Percentiles rank a stretch among this genome's conserved stretches.
Evolutionary conservation across 148 eudicot species (phyloP).

Genomic region (Pouteria glomerata): DNA sequence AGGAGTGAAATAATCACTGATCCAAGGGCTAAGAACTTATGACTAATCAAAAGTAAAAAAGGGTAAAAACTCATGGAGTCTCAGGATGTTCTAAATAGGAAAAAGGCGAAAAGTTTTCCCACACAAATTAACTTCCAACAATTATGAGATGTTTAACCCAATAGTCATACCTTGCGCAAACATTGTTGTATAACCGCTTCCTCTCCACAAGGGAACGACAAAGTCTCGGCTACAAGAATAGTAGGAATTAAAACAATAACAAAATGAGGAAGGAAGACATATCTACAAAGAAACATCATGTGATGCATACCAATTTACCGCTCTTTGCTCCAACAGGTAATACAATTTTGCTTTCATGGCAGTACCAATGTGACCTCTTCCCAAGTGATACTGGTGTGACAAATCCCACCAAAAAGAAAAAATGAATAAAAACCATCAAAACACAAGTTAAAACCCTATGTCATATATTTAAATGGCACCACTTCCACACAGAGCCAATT

Average conservation of each 20-base stretch:
- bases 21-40: too few relatives aligned
- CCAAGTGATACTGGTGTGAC: conserved; percentile 65
- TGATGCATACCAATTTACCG: conserved; percentile 54
- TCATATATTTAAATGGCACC: neutral
- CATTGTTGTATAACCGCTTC: conserved; percentile 92
- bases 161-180: conserved; percentile 95
- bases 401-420: conserved; percentile 5
- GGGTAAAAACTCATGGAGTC: too few relatives aligned
- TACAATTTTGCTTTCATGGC: conserved; percentile 70
- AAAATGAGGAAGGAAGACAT: conserved; percentile 1
- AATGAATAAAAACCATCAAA: neutral
- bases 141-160: neutral
- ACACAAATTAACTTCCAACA: neutral
- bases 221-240: conserved; percentile 59
- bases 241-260: conserved; percentile 14
- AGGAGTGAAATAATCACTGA: too few relatives aligned
- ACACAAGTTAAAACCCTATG: neutral
- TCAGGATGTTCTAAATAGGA: neutral
- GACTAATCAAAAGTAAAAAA: too few relatives aligned
- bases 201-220: conserved; percentile 90
- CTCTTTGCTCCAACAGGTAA: conserved; percentile 67
- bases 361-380: conserved; percentile 89
- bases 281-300: conserved; percentile 6
- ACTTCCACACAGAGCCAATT: too few relatives aligned
- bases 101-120: neutral